Evolutionary conservation across 1,284 basidiomycete species (phyloP).

Genomic region (Naganishia sp.): DNA sequence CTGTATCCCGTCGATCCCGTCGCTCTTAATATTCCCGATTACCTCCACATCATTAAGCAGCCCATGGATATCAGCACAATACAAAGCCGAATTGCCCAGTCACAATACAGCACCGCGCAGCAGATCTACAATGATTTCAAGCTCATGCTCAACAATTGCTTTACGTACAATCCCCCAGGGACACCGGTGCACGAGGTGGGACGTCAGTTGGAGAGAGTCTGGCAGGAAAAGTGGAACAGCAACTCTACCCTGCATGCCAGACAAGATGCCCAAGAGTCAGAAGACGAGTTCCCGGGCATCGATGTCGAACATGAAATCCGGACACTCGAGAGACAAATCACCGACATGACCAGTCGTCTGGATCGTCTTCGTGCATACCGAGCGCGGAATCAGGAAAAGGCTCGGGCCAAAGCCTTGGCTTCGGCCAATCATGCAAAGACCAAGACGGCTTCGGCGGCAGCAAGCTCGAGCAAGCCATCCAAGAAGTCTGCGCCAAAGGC

Average conservation of each 20-base stretch:
- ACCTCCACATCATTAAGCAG: constrained; percentile 83
- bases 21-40: constrained; percentile 78
- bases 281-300: constrained; percentile 54
- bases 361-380: constrained; percentile 19
- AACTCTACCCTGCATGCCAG: constrained; percentile 62
- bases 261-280: constrained; percentile 43
- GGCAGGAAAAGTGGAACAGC: constrained; percentile 85
- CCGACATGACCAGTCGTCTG: constrained; percentile 24
- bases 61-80: constrained; percentile 95
- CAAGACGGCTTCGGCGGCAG: constrained; percentile 55
- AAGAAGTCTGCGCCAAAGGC: constrained; percentile 2
- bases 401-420: constrained; percentile 13
- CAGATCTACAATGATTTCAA: constrained; percentile 90
- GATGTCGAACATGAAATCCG: constrained; percentile 24
- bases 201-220: constrained; percentile 74
- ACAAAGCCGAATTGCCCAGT: constrained; percentile 73
- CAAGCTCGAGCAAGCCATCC: constrained; percentile 23
- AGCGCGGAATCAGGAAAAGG: constrained; percentile 19
- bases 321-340: constrained; percentile 38
- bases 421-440: constrained; percentile 48
- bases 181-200: constrained; percentile 84
- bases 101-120: constrained; percentile 71
- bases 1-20: constrained; percentile 87
- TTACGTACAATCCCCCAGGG: constrained; percentile 84
- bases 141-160: constrained; percentile 91